A percentile compares a stretch with the other conserved stretches of the same genome.
Evolutionary conservation across 2,329 filamentous ascomycete genomes (phyloP).

Genomic region (Dendrostoma leiphaemia): DNA sequence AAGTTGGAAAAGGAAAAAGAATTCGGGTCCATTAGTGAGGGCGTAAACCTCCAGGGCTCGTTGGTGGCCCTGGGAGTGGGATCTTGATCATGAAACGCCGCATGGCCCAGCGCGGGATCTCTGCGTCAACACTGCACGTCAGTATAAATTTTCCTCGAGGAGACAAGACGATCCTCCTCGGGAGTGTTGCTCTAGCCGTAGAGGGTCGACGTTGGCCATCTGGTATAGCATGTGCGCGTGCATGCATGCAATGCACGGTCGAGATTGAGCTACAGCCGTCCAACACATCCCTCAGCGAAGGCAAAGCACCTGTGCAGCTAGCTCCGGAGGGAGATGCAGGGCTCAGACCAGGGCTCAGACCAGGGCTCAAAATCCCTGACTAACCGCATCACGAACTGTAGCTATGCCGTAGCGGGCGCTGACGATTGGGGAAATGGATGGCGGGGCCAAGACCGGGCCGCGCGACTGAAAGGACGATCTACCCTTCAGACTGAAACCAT

Average conservation of each 20-base stretch:
- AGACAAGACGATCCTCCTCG: background rate
- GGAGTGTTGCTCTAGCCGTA: background rate
- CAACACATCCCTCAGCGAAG: background rate
- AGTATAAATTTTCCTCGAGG: background rate
- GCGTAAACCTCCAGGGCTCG: conserved; percentile 85
- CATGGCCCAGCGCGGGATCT: conserved; percentile 36
- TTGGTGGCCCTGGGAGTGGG: conserved; percentile 76
- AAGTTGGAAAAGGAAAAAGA: conserved; percentile 79
- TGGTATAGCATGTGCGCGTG: too few relatives aligned
- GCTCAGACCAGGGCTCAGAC: too few relatives aligned
- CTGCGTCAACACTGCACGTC: conserved; percentile 40
- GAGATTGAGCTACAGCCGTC: too few relatives aligned
- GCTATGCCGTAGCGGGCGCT: too few relatives aligned
- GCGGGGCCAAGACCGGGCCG: background rate
- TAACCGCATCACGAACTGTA: too few relatives aligned
- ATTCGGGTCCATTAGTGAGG: conserved; percentile 82
- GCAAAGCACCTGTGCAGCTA: too few relatives aligned
- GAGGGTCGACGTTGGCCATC: too few relatives aligned
- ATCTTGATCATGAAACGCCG: conserved; percentile 66
- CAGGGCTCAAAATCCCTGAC: background rate
- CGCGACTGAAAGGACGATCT: background rate
- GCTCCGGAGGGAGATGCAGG: too few relatives aligned
- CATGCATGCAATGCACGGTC: too few relatives aligned
- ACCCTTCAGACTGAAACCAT: conserved; percentile 4
- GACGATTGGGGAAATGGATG: background rate